Evolutionary conservation across 192 early-diverging fungal genomes (phyloP), one percentile per base, ranked within the genome.

Genomic region (Kappamyces sp.): DNA sequence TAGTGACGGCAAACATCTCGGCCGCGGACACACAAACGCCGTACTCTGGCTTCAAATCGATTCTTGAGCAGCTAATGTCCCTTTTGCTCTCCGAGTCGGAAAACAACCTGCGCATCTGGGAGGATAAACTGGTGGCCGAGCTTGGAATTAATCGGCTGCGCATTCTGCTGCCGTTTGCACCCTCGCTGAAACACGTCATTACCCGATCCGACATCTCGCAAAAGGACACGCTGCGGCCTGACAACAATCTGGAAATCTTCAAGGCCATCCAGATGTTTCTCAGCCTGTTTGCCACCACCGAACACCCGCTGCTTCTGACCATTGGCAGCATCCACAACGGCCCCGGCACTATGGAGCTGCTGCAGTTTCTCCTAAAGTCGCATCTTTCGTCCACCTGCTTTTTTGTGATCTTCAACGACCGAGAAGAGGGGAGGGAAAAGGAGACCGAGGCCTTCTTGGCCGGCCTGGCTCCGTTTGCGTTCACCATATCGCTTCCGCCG

Each of bases 401-500:
- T 38, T 59, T 59, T n/a, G 12, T 40, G 37, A 44, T 40, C 1
- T 31, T 23, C 8, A 47, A 23, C 9, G 57, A 59, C 9, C 9
- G 38, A 1, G 57, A 35, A 2, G 49, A 51, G 31, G 33, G 36
- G 12, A 31, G 0, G 49, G 49, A 9, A 51, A 34, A 31, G 0
- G 33, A 34, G 36, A 5, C 49, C 4, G 33, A 51, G 7, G 3
- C 23, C 23, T 59, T 44, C 38, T 44, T 44, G 40, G 13, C 36
- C 23, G 23, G 23, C 23, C 23, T 23, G 23, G 23, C 23, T 23
- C 23, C 38, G 12, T 40, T 32, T 41, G 39, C 47, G 9, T 13
- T 36, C 3, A 15, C 41, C 8, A 50, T 77, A 12, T 35, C 54
- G 15, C 61, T 79, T 7, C 60, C 55, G 12, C 73, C 72, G 35